Percentiles rank a stretch among this genome's conserved stretches.
These are phyloP conservation scores for Rhizopus delemar DNA, from an alignment of 371 early-diverging fungal genomes.

Conservation along the genomic window DNA sequence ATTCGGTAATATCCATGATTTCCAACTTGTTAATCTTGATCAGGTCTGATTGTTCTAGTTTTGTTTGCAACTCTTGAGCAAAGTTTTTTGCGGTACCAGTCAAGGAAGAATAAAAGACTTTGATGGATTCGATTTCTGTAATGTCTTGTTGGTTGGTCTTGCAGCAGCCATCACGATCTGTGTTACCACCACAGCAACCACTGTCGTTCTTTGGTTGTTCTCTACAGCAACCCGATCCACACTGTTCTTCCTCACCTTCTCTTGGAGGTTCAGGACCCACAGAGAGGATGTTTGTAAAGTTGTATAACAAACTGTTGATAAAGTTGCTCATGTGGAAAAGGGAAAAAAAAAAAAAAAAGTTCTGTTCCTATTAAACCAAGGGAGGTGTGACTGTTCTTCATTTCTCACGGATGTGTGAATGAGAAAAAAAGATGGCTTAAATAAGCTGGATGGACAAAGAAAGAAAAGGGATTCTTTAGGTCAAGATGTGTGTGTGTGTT, in stretches of 20 bases:
- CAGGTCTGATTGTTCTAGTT: slow-evolving; percentile 15
- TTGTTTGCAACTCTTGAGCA: slow-evolving; percentile 37
- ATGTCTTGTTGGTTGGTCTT: slow-evolving; percentile 10
- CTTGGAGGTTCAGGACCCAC: slow-evolving; percentile 36
- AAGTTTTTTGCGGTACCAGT: slow-evolving; percentile 55
- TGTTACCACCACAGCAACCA: slow-evolving; percentile 16
- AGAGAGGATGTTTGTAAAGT: slow-evolving; percentile 49
- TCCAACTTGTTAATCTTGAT: slow-evolving; percentile 33
- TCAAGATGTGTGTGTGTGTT: no score
- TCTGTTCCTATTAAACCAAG: background rate
- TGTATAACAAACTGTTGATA: slow-evolving; percentile 43
- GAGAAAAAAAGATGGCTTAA: no score
- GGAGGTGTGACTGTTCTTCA: background rate
- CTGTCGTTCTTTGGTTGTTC: slow-evolving; percentile 4
- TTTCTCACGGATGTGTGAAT: background rate
- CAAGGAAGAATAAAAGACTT: slow-evolving; percentile 51
- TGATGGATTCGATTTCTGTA: slow-evolving; percentile 41
- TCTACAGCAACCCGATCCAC: slow-evolving; percentile 37
- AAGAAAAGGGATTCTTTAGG: no score
- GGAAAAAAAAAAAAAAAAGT: slow-evolving; percentile 10
- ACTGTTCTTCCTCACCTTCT: slow-evolving; percentile 15
- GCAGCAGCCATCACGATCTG: slow-evolving; percentile 1
- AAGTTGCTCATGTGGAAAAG: slow-evolving; percentile 38
- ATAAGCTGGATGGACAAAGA: no score
- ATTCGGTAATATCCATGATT: slow-evolving; percentile 65